phyloP scores from a whole-genome alignment of 2,329 filamentous ascomycete genomes.

The Lizonia empirigonia region DNA sequence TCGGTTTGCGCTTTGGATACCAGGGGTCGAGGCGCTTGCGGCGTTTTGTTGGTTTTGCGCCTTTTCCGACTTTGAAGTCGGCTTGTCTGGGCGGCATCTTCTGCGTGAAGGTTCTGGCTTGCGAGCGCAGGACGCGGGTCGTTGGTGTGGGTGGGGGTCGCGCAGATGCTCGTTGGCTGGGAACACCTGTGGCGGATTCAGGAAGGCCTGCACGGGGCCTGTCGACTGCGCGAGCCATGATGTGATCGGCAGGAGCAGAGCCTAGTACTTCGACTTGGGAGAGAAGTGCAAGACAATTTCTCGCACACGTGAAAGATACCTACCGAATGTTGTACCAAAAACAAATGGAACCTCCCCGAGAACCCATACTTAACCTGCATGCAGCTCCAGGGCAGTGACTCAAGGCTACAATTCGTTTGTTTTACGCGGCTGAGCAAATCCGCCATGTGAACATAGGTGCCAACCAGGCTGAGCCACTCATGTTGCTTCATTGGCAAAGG shows the following conservation, averaged over 20 bases:
- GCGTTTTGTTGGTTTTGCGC: background rate
- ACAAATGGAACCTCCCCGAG: background rate
- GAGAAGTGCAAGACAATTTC: background rate
- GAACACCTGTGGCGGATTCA: background rate
- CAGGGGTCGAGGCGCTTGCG: constrained; percentile 28
- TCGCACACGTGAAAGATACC: background rate
- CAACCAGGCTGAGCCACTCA: background rate
- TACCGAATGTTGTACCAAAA: too few relatives aligned
- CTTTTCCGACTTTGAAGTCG: background rate
- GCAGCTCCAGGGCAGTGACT: background rate
- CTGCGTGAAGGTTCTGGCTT: constrained; percentile 1
- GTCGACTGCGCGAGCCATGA: background rate
- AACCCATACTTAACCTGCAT: background rate
- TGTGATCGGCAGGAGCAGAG: background rate
- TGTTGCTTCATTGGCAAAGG: background rate
- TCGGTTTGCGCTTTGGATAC: constrained; percentile 28
- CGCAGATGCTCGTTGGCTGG: background rate
- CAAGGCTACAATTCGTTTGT: background rate
- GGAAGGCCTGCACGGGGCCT: background rate
- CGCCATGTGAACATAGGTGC: too few relatives aligned
- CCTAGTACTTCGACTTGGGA: too few relatives aligned
- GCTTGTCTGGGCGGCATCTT: background rate
- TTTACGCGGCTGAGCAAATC: background rate
- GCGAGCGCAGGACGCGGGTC: constrained; percentile 24
- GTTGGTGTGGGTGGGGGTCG: background rate